These are phyloP conservation scores for Warburgia ugandensis DNA, from an alignment of 164 flowering plant species.

Conservation along the genomic window DNA sequence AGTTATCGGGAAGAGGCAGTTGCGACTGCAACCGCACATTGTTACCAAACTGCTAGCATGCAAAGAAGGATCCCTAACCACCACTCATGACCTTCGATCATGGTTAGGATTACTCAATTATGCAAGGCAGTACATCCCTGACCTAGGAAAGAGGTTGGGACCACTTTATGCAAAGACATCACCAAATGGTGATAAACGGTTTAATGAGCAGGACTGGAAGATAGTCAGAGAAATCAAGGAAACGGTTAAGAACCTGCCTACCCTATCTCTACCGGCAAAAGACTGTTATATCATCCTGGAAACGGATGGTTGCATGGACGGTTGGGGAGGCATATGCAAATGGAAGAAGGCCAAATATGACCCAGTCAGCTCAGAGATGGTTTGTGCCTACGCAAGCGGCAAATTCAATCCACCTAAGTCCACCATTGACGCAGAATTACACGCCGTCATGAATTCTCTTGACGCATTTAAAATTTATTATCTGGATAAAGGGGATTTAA, in stretches of 20 bases:
- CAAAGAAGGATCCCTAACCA: not conserved
- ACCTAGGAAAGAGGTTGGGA: not conserved
- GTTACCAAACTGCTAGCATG: not conserved
- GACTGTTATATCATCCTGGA: not conserved
- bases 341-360: not conserved
- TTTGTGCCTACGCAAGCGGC: conserved; percentile 6
- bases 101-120: conserved; percentile 9
- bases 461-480: conserved; percentile 1
- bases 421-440: conserved; percentile 7
- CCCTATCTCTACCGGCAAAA: not conserved
- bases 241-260: not conserved
- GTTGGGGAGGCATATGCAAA: conserved; percentile 9
- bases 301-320: conserved; percentile 9
- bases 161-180: conserved; percentile 6
- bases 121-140: conserved; percentile 7
- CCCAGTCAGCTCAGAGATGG: not conserved
- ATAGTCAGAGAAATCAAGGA: conserved; percentile 2
- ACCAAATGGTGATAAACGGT: conserved; percentile 3
- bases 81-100: not conserved
- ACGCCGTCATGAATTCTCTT: conserved; percentile 8
- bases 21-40: conserved; percentile 6
- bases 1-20: not conserved
- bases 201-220: not conserved
- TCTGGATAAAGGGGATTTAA: conserved; percentile 1
- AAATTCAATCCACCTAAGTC: conserved; percentile 5